A percentile compares a stretch with the other conserved stretches of the same genome.
These are phyloP conservation scores for Microcera coccophila DNA, from an alignment of 2,329 filamentous ascomycete genomes.

Conservation along the genomic window DNA sequence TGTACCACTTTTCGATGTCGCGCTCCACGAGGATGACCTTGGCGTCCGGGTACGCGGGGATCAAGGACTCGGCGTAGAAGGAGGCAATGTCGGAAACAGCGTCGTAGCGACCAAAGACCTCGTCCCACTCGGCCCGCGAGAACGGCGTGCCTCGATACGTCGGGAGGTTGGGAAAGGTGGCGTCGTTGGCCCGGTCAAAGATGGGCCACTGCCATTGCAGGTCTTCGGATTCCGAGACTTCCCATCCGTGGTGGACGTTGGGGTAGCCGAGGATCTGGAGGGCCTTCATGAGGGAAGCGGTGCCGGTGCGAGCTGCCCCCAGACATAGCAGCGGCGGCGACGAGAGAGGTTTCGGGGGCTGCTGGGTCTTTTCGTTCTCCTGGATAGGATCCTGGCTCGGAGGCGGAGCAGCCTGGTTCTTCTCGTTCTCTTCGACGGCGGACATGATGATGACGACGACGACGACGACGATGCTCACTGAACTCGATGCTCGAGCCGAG, in stretches of 20 bases:
- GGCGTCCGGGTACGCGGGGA: conserved; percentile 31
- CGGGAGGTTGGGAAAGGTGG: conserved; percentile 23
- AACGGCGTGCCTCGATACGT: conserved; percentile 27
- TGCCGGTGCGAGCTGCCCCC: conserved; percentile 31
- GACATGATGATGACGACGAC: too few relatives aligned
- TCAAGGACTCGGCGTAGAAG: conserved; percentile 27
- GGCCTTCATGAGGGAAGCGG: conserved; percentile 33
- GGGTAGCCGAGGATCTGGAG: conserved; percentile 32
- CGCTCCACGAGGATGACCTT: conserved; percentile 33
- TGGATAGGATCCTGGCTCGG: too few relatives aligned
- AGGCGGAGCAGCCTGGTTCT: too few relatives aligned
- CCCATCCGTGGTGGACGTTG: conserved; percentile 30
- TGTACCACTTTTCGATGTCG: conserved; percentile 31
- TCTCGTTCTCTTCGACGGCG: too few relatives aligned
- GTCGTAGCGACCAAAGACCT: conserved; percentile 29
- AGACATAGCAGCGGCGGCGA: too few relatives aligned
- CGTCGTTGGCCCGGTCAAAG: conserved; percentile 29
- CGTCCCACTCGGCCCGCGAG: conserved; percentile 31
- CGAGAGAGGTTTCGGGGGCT: too few relatives aligned
- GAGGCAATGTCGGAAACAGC: conserved; percentile 29
- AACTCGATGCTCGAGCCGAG: too few relatives aligned
- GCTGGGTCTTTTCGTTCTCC: too few relatives aligned
- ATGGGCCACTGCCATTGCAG: conserved; percentile 23
- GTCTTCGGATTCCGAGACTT: conserved; percentile 17
- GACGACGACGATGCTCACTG: too few relatives aligned